These are phyloP conservation scores for Aspergillus fructus DNA, from an alignment of 2,329 filamentous ascomycete genomes.

Conservation along the genomic window DNA sequence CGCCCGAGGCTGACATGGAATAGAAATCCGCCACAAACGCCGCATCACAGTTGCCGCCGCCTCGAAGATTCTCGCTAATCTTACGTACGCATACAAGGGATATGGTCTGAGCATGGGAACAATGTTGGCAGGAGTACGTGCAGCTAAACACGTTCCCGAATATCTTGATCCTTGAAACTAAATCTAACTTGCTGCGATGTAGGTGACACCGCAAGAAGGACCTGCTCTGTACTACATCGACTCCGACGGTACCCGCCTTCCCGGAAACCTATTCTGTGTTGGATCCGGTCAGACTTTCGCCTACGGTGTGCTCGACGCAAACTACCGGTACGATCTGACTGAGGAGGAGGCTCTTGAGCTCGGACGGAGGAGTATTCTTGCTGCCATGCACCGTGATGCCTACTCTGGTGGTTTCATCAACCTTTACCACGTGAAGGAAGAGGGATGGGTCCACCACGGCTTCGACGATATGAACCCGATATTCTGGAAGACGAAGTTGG, in stretches of 20 bases:
- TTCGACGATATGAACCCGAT: constrained; percentile 98
- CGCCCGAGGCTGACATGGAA: constrained; percentile 13
- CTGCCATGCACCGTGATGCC: constrained; percentile 95
- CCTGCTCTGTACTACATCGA: constrained; percentile 99
- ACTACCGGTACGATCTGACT: constrained; percentile 86
- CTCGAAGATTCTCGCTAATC: constrained; percentile 96
- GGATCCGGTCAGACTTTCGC: constrained; percentile 98
- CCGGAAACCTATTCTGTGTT: constrained; percentile 96
- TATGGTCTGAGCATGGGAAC: constrained; percentile 99
- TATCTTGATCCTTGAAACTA: not conserved
- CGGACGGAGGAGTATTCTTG: constrained; percentile 87
- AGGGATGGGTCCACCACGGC: constrained; percentile 97
- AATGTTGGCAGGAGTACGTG: constrained; percentile 95
- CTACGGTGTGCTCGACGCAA: constrained; percentile 94
- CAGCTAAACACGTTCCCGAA: not conserved
- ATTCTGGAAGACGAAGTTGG: constrained; percentile 99
- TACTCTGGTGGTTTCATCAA: constrained; percentile 99
- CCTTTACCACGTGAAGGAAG: constrained; percentile 98
- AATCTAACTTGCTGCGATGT: not conserved
- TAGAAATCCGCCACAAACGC: constrained; percentile 92
- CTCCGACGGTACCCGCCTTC: constrained; percentile 87
- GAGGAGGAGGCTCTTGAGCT: constrained; percentile 89
- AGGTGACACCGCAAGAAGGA: constrained; percentile 72
- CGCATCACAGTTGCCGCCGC: constrained; percentile 96
- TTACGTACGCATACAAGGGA: constrained; percentile 98